Conservation (phyloP, 1,284 basidiomycete genomes). For the Vanrija sp. region DNA sequence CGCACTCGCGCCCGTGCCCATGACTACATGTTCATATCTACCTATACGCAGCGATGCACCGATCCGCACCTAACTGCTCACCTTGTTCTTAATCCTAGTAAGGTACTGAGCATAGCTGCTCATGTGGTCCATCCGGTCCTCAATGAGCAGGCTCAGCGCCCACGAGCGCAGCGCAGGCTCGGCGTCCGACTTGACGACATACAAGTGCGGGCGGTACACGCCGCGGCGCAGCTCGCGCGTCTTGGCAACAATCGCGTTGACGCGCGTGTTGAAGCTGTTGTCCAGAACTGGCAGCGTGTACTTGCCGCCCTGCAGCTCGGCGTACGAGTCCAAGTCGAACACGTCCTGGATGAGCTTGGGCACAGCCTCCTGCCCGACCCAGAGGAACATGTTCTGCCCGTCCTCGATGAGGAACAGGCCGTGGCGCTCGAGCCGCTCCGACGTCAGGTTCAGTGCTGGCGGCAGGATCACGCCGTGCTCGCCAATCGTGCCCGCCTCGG, state of each 20-base stretch:
- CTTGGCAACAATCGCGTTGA: constrained; percentile 90
- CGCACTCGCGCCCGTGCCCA: too few relatives aligned
- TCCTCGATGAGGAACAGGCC: constrained; percentile 97
- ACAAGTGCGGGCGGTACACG: constrained; percentile 90
- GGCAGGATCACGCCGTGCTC: constrained; percentile 42
- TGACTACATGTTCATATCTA: too few relatives aligned
- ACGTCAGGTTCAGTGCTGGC: constrained; percentile 78
- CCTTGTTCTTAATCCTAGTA: constrained; percentile 70
- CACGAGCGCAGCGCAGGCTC: constrained; percentile 89
- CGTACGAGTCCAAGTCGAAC: constrained; percentile 84
- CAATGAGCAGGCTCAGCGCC: constrained; percentile 90
- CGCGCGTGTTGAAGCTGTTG: constrained; percentile 86
- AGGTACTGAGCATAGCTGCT: constrained; percentile 96
- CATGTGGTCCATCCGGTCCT: constrained; percentile 90
- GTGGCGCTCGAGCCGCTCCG: constrained; percentile 89
- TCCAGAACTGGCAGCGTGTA: constrained; percentile 81
- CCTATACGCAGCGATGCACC: background rate
- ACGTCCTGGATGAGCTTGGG: constrained; percentile 91
- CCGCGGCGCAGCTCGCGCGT: constrained; percentile 75
- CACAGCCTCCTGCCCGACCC: constrained; percentile 94
- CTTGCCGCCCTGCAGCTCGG: constrained; percentile 87
- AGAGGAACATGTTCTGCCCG: constrained; percentile 95
- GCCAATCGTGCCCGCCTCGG: constrained; percentile 45
- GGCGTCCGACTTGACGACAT: constrained; percentile 96
- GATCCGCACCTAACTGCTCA: constrained; percentile 31